Percentiles rank a stretch among this genome's conserved stretches.
These are phyloP conservation scores for Colletotrichum eremochloae DNA, from an alignment of 2,329 filamentous ascomycete species.

Conservation along the genomic window DNA sequence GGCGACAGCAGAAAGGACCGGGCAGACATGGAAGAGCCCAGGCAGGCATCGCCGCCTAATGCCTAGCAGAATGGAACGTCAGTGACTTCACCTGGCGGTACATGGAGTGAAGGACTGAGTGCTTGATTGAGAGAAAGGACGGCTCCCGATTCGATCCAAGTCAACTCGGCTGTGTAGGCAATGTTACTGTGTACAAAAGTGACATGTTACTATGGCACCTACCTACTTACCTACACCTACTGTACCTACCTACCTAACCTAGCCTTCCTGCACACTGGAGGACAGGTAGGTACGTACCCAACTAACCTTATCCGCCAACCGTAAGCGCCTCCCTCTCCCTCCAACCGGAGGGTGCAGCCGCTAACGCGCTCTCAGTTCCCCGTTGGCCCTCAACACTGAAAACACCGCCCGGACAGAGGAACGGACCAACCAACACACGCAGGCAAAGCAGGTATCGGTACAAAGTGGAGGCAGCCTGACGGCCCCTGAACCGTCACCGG, in stretches of 20 bases:
- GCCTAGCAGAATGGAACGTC: slow-evolving; percentile 31
- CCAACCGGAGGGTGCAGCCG: slow-evolving; percentile 25
- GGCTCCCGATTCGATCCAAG: slow-evolving; percentile 6
- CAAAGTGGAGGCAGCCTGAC: slow-evolving; percentile 11
- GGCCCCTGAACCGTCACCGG: slow-evolving; percentile 14
- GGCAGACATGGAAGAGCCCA: slow-evolving; percentile 29
- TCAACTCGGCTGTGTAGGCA: neutral
- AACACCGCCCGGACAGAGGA: slow-evolving; percentile 1
- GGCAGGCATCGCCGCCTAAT: slow-evolving; percentile 42
- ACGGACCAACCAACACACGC: neutral
- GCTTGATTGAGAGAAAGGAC: neutral
- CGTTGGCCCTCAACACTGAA: slow-evolving; percentile 9
- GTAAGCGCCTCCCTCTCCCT: slow-evolving; percentile 4
- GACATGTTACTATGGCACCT: neutral
- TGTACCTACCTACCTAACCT: neutral
- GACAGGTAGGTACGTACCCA: slow-evolving; percentile 24
- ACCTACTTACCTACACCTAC: neutral
- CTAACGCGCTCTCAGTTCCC: slow-evolving; percentile 24
- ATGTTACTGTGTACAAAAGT: neutral
- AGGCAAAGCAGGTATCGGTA: slow-evolving; percentile 7
- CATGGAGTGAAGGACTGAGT: neutral
- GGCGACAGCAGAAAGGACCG: slow-evolving; percentile 2
- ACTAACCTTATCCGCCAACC: slow-evolving; percentile 1
- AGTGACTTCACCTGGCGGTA: slow-evolving; percentile 32
- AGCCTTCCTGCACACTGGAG: neutral